Evolutionary conservation across 495 filamentous ascomycete genomes (phyloP).

Genomic region (Lepraria neglecta): DNA sequence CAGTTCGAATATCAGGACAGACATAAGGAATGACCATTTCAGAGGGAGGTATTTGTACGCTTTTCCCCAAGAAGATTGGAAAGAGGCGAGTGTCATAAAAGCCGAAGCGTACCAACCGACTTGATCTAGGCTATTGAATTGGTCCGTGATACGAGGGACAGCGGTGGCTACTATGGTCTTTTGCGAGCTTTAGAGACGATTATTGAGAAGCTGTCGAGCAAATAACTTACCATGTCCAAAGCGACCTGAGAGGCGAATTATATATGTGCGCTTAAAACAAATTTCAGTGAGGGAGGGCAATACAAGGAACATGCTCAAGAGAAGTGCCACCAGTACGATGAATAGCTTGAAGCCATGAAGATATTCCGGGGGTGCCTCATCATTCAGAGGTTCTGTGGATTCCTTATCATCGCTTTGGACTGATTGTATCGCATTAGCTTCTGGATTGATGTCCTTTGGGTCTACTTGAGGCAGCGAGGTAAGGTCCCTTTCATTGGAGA

Average conservation of each 20-base stretch:
- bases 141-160: slow-evolving; percentile 69
- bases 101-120: slow-evolving; percentile 50
- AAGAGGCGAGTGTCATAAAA: slow-evolving; percentile 49
- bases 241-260: slow-evolving; percentile 7
- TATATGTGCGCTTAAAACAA: neutral
- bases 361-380: slow-evolving; percentile 8
- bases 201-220: neutral
- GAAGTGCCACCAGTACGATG: slow-evolving; percentile 5
- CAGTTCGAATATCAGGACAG: slow-evolving; percentile 64
- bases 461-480: slow-evolving; percentile 2
- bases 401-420: slow-evolving; percentile 2
- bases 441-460: neutral
- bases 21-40: slow-evolving; percentile 45
- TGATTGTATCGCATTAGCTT: neutral
- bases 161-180: slow-evolving; percentile 75
- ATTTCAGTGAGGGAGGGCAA: neutral
- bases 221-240: slow-evolving; percentile 7
- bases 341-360: slow-evolving; percentile 6
- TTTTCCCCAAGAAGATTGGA: slow-evolving; percentile 49
- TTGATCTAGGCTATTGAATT: slow-evolving; percentile 51
- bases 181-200: slow-evolving; percentile 26
- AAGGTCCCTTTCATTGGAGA: slow-evolving; percentile 4
- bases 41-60: slow-evolving; percentile 48
- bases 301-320: slow-evolving; percentile 9
- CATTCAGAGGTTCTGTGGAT: slow-evolving; percentile 10